Percentiles rank a stretch among this genome's conserved stretches.
Conservation (phyloP, 768 basidiomycete species). For the Macrolepiota fuliginosa region DNA sequence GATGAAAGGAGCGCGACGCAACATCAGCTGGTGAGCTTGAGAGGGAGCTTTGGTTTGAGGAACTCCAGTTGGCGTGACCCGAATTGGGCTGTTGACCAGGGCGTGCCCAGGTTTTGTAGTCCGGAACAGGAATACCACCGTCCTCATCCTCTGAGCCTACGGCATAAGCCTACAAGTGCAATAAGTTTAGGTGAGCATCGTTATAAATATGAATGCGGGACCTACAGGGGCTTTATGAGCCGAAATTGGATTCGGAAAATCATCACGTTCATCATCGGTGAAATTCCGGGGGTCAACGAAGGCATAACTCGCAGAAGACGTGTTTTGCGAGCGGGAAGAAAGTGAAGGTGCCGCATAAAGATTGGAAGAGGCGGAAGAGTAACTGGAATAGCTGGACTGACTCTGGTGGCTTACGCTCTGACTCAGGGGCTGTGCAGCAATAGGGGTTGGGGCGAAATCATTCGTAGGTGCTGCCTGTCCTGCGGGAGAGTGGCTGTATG, state of each 20-base stretch:
- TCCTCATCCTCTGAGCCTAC: conserved; percentile 13
- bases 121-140: conserved; percentile 9
- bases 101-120: not conserved
- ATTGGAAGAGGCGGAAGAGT: conserved; percentile 15
- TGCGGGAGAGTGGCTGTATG: conserved; percentile 9
- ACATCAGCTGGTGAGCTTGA: conserved; percentile 6
- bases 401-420: conserved; percentile 19
- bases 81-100: not conserved
- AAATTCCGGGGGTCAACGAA: conserved; percentile 37
- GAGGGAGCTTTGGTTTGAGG: conserved; percentile 8
- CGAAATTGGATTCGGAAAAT: not conserved
- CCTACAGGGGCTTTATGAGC: conserved; percentile 1
- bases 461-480: too few relatives aligned
- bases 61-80: not conserved
- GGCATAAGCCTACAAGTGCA: not conserved
- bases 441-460: conserved; percentile 11
- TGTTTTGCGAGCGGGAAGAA: conserved; percentile 31
- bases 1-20: not conserved
- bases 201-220: not conserved
- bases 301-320: conserved; percentile 35
- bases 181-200: not conserved
- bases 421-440: conserved; percentile 14
- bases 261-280: conserved; percentile 9
- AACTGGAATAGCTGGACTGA: conserved; percentile 14
- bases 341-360: conserved; percentile 29